Evolutionary conservation across 148 eudicot species (phyloP).

Genomic region (Camellia lanceoleosa): DNA sequence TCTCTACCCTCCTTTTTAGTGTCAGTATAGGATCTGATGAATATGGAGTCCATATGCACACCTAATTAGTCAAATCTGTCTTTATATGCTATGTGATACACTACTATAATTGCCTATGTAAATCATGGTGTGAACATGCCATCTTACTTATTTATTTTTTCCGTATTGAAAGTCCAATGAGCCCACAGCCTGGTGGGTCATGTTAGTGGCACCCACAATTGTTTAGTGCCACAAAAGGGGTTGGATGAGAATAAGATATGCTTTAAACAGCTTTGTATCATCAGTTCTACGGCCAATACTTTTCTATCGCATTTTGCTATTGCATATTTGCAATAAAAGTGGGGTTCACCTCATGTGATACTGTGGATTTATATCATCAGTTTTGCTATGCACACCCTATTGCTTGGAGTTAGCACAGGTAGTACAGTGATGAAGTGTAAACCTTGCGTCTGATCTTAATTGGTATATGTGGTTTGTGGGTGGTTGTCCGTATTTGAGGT

Average conservation of each 20-base stretch:
- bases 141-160: background rate
- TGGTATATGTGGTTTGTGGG: too few species aligned
- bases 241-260: background rate
- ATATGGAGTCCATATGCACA: background rate
- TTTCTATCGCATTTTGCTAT: too few species aligned
- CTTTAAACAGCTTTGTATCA: background rate
- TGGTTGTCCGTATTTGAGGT: too few species aligned
- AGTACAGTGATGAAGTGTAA: too few species aligned
- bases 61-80: conserved; percentile 16
- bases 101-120: background rate
- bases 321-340: too few species aligned
- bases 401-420: too few species aligned
- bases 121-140: conserved; percentile 14
- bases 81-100: background rate
- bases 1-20: too few species aligned
- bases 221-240: background rate
- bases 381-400: too few species aligned
- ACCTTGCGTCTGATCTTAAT: too few species aligned
- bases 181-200: background rate
- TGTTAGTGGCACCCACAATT: conserved; percentile 13
- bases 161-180: background rate
- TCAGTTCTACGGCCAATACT: too few species aligned
- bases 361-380: too few species aligned
- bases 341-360: too few species aligned
- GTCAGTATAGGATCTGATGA: background rate